These are phyloP conservation scores for Glebionis coronaria DNA, from an alignment of 129 eudicot species.

Conservation along the genomic window DNA sequence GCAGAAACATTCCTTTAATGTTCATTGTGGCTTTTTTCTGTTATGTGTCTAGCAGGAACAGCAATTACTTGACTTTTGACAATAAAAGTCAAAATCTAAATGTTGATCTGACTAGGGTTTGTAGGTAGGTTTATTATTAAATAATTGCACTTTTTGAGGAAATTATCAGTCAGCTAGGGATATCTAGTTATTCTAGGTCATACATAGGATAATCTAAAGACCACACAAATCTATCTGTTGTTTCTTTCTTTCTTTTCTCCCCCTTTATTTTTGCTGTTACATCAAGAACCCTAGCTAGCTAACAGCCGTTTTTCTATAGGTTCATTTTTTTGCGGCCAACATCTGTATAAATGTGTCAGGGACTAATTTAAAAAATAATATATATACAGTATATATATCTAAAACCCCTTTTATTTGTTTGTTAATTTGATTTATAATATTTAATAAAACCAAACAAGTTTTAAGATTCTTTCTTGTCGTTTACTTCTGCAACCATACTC, in stretches of 20 bases:
- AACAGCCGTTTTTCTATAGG: slow-evolving; percentile 35
- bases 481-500: slow-evolving; percentile 24
- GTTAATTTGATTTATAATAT: slow-evolving; percentile 28
- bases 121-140: neutral
- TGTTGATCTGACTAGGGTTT: slow-evolving; percentile 21
- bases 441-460: neutral
- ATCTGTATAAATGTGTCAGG: slow-evolving; percentile 33
- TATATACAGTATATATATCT: too few relatives aligned
- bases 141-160: slow-evolving; percentile 12
- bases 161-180: slow-evolving; percentile 21
- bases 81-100: slow-evolving; percentile 17
- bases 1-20: too few relatives aligned
- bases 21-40: too few relatives aligned
- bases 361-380: neutral
- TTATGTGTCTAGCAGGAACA: slow-evolving; percentile 8
- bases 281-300: slow-evolving; percentile 28
- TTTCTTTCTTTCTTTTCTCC: slow-evolving; percentile 6
- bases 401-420: slow-evolving; percentile 6
- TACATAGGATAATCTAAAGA: slow-evolving; percentile 34
- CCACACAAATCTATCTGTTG: slow-evolving; percentile 14
- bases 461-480: slow-evolving; percentile 36
- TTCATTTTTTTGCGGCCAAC: slow-evolving; percentile 36
- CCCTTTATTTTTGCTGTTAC: slow-evolving; percentile 31
- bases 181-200: slow-evolving; percentile 35
- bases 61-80: slow-evolving; percentile 4